phyloP scores from a whole-genome alignment of 2,329 filamentous ascomycete species.

The Alternaria sp. region DNA sequence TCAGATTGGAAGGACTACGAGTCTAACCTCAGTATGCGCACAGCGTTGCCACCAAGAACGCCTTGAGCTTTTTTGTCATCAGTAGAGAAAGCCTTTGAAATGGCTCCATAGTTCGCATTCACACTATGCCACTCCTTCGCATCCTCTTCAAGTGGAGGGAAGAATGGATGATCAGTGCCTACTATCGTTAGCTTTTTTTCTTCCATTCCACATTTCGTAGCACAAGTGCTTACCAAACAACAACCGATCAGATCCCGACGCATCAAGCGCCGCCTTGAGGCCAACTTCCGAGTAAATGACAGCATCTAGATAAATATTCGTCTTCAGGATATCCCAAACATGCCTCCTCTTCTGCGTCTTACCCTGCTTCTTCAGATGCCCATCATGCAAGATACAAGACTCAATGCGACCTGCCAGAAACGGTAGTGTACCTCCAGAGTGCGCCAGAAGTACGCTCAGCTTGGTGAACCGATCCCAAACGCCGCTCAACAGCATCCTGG shows the following conservation, averaged over 20 bases:
- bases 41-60: conserved; percentile 68
- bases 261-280: conserved; percentile 73
- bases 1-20: background rate
- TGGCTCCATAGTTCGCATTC: conserved; percentile 64
- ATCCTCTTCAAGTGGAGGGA: conserved; percentile 73
- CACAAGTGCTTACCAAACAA: conserved; percentile 69
- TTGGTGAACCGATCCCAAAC: conserved; percentile 79
- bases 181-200: conserved; percentile 50
- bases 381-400: conserved; percentile 85
- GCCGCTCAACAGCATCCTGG: conserved; percentile 84
- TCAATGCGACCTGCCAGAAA: conserved; percentile 90
- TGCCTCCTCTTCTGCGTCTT: conserved; percentile 64
- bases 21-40: conserved; percentile 58
- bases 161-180: conserved; percentile 83
- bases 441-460: conserved; percentile 80
- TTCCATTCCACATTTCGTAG: background rate
- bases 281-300: conserved; percentile 83
- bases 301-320: conserved; percentile 87
- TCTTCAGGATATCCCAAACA: conserved; percentile 71
- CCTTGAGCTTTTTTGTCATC: conserved; percentile 58
- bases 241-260: conserved; percentile 71
- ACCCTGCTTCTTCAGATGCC: conserved; percentile 72
- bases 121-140: conserved; percentile 76
- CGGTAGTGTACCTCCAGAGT: conserved; percentile 86
- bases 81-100: conserved; percentile 61